Evolutionary conservation across 768 basidiomycete genomes (phyloP).

Genomic region (Lentinula lateritia): DNA sequence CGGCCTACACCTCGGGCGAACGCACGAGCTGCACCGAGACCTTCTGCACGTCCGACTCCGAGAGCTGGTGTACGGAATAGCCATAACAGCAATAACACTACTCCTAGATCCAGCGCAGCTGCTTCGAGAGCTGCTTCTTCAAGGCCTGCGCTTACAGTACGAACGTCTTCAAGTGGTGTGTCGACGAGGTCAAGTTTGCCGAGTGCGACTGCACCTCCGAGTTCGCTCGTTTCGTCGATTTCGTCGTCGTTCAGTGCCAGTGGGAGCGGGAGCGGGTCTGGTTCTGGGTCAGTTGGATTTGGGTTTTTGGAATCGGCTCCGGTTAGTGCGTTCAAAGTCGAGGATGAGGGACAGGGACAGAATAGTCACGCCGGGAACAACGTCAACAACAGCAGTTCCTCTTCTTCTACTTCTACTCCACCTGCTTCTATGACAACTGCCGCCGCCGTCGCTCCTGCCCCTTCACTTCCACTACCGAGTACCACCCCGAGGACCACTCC

Average conservation of each 20-base stretch:
- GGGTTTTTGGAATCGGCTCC: neutral
- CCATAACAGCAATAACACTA: too few species aligned
- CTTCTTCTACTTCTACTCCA: neutral
- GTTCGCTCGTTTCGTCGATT: neutral
- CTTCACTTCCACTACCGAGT: too few species aligned
- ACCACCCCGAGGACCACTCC: too few species aligned
- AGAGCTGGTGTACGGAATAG: too few species aligned
- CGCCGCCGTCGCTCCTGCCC: neutral
- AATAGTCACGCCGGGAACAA: neutral
- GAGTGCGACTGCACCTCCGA: neutral
- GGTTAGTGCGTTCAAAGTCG: neutral
- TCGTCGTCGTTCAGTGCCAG: neutral
- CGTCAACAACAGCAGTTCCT: neutral
- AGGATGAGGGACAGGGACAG: too few species aligned
- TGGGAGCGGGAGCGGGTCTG: too few species aligned
- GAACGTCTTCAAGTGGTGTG: neutral
- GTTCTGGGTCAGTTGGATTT: too few species aligned
- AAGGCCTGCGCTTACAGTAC: neutral
- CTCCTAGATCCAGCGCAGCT: too few species aligned
- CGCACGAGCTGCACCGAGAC: neutral
- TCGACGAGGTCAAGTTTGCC: neutral
- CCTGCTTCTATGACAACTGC: neutral
- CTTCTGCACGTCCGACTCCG: neutral
- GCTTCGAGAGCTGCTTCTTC: too few species aligned
- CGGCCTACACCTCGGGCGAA: neutral